Conservation (phyloP, 306 rosid genomes). For the Vigna angularis region DNA sequence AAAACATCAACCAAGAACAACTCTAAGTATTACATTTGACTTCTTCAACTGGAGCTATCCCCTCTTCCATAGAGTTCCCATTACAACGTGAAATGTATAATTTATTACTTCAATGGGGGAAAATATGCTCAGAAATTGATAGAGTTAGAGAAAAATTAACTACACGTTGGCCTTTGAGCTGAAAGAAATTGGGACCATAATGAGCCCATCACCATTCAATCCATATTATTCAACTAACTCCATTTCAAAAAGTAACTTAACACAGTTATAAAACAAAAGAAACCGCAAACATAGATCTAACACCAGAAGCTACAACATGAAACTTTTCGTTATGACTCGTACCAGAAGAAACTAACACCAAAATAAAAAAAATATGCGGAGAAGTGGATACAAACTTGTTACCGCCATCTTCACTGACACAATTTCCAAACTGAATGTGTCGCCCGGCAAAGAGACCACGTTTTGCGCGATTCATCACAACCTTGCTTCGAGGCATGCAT, state of each 20-base stretch:
- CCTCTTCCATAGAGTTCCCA: neutral
- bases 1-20: constrained; percentile 18
- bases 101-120: neutral
- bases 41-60: neutral
- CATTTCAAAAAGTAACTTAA: constrained; percentile 10
- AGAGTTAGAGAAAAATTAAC: constrained; percentile 6
- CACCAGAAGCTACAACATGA: constrained; percentile 17
- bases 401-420: constrained; percentile 94
- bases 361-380: constrained; percentile 2
- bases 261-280: neutral
- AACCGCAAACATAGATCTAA: neutral
- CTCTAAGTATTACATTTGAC: neutral
- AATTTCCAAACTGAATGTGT: constrained; percentile 89
- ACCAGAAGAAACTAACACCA: constrained; percentile 21
- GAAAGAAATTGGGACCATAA: constrained; percentile 4
- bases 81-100: neutral
- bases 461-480: constrained; percentile 88
- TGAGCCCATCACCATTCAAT: neutral
- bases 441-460: constrained; percentile 90
- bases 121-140: neutral
- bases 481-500: constrained; percentile 67
- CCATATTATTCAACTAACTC: neutral
- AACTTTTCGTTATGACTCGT: neutral
- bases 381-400: constrained; percentile 67
- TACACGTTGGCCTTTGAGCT: neutral